Evolutionary conservation across 495 filamentous ascomycete species (phyloP).

Genomic region (Penicillium maclennaniae): DNA sequence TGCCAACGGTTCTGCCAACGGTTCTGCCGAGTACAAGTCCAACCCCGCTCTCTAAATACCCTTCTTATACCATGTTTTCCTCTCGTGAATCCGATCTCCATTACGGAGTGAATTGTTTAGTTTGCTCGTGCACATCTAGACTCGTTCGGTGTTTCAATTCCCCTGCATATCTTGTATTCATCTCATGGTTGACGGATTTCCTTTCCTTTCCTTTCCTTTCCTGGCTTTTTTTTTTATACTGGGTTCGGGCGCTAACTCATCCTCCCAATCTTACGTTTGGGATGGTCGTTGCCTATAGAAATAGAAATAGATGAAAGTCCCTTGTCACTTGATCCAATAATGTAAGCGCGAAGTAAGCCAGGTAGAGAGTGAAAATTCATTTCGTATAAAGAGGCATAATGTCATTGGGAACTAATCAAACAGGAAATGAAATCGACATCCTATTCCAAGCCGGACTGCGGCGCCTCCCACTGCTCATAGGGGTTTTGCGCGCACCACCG

Average conservation of each 20-base stretch:
- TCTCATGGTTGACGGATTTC: slow-evolving; percentile 21
- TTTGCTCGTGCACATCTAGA: slow-evolving; percentile 15
- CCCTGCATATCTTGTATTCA: slow-evolving; percentile 19
- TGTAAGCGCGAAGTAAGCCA: not conserved
- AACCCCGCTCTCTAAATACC: slow-evolving; percentile 58
- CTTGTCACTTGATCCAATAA: not conserved
- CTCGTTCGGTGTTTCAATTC: slow-evolving; percentile 13
- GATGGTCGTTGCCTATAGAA: slow-evolving; percentile 18
- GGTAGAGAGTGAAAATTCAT: not conserved
- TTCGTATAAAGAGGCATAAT: not conserved
- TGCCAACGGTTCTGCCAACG: not conserved
- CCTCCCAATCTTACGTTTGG: slow-evolving; percentile 1
- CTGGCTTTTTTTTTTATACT: slow-evolving; percentile 13
- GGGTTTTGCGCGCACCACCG: slow-evolving; percentile 63
- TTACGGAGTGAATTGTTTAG: slow-evolving; percentile 13
- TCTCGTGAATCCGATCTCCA: slow-evolving; percentile 14
- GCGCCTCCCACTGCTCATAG: slow-evolving; percentile 30
- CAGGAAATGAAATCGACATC: not conserved
- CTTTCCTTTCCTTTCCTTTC: slow-evolving; percentile 22
- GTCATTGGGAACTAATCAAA: not conserved
- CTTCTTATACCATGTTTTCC: not conserved
- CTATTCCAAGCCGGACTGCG: not conserved
- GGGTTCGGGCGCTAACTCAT: slow-evolving; percentile 10
- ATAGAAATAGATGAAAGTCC: slow-evolving; percentile 22
- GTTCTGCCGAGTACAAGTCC: slow-evolving; percentile 26